phyloP scores from a whole-genome alignment of 805 yeast genomes.

The Kuraishia capsulata region DNA sequence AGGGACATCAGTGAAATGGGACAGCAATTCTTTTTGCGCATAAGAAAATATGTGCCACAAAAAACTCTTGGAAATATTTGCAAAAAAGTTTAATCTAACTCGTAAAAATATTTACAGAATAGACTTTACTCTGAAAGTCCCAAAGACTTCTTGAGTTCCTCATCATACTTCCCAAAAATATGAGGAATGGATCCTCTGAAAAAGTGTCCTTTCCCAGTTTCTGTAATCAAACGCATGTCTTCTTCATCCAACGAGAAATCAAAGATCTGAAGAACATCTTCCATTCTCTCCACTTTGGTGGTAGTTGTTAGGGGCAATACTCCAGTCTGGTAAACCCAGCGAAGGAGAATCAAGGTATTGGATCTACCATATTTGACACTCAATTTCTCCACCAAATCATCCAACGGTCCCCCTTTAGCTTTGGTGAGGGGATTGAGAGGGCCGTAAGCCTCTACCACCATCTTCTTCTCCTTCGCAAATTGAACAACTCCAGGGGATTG shows the following conservation, averaged over 20 bases:
- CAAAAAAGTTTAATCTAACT: too few relatives aligned
- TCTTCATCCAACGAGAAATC: conserved; percentile 41
- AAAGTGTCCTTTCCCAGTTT: conserved; percentile 26
- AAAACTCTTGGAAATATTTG: too few relatives aligned
- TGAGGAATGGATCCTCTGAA: conserved; percentile 14
- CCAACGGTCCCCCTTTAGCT: conserved; percentile 18
- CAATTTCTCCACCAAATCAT: conserved; percentile 30
- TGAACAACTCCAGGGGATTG: conserved; percentile 44
- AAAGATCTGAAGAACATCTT: conserved; percentile 45
- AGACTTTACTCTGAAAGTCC: too few relatives aligned
- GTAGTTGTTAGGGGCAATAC: conserved; percentile 73
- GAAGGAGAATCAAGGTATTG: conserved; percentile 55
- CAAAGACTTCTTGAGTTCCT: too few relatives aligned
- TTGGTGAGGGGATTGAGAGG: conserved; percentile 34
- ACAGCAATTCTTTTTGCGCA: too few relatives aligned
- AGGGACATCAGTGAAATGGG: too few relatives aligned
- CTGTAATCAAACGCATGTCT: conserved; percentile 36
- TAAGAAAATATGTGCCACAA: too few relatives aligned
- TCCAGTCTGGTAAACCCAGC: conserved; percentile 62
- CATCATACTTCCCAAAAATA: conserved; percentile 10
- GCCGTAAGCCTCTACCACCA: conserved; percentile 34
- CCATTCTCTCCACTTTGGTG: conserved; percentile 44
- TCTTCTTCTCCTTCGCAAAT: conserved; percentile 23
- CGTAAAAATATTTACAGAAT: too few relatives aligned
- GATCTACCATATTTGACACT: conserved; percentile 46